A percentile compares a stretch with the other conserved stretches of the same genome.
phyloP scores from a whole-genome alignment of 371 early-diverging fungal genomes.

The Mortierella polycephala region DNA sequence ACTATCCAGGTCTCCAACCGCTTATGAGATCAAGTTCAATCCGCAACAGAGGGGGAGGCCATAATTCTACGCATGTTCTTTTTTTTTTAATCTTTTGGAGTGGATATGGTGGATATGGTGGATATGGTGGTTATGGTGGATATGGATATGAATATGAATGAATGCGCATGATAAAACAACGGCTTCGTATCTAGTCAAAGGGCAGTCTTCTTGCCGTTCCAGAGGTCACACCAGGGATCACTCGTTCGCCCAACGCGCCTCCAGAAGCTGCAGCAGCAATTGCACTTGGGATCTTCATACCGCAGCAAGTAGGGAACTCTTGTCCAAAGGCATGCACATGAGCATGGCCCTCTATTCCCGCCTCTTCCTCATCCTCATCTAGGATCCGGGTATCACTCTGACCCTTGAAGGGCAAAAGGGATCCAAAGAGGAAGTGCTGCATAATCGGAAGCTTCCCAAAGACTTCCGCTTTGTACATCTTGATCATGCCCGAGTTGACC shows the following conservation, averaged over 20 bases:
- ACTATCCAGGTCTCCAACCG: too few relatives aligned
- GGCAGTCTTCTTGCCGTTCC: conserved; percentile 40
- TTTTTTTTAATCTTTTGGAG: too few relatives aligned
- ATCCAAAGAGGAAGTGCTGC: conserved; percentile 99
- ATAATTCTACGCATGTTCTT: too few relatives aligned
- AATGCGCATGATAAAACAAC: background rate
- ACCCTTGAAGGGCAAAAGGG: conserved; percentile 69
- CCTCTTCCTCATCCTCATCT: conserved; percentile 62
- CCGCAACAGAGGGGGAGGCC: too few relatives aligned
- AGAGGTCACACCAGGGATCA: conserved; percentile 22
- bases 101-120: background rate
- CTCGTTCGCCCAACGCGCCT: conserved; percentile 32
- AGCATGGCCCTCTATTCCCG: conserved; percentile 67
- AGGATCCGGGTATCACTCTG: conserved; percentile 49
- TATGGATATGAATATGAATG: background rate
- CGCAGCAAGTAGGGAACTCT: conserved; percentile 94
- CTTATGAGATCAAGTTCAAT: too few relatives aligned
- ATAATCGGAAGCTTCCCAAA: conserved; percentile 96
- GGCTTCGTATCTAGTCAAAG: conserved; percentile 25
- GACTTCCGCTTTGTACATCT: conserved; percentile 99
- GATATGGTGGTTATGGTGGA: background rate
- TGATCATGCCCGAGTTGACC: conserved; percentile 96
- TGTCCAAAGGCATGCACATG: conserved; percentile 94
- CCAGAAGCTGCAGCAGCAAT: conserved; percentile 79
- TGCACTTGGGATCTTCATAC: conserved; percentile 93